Evolutionary conservation across 2,329 filamentous ascomycete species (phyloP).

Genomic region (Fusarium torreyae): DNA sequence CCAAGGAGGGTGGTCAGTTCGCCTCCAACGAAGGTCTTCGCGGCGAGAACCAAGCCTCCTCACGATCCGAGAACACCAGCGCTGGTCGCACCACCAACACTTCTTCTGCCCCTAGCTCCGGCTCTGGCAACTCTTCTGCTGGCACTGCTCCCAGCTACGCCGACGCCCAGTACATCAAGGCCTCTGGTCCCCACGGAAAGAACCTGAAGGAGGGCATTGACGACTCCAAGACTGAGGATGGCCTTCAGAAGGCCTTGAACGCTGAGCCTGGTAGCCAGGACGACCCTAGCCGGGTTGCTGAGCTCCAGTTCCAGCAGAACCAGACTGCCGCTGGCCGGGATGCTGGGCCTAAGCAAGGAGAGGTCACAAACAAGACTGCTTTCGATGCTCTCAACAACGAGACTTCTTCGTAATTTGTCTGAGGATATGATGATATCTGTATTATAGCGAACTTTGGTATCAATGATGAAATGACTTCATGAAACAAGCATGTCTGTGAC

Average conservation of each 20-base stretch:
- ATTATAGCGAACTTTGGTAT: conserved; percentile 23
- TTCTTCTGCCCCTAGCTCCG: conserved; percentile 17
- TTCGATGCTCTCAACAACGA: conserved; percentile 54
- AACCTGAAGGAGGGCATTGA: conserved; percentile 60
- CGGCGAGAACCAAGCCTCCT: conserved; percentile 40
- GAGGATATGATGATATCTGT: not conserved
- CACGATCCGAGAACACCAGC: conserved; percentile 18
- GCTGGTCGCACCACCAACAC: conserved; percentile 15
- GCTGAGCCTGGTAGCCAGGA: conserved; percentile 63
- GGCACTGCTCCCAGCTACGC: conserved; percentile 59
- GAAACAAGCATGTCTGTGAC: conserved; percentile 3
- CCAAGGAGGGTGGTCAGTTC: conserved; percentile 72
- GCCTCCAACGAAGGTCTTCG: conserved; percentile 68
- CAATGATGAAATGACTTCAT: conserved; percentile 39
- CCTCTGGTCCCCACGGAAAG: conserved; percentile 60
- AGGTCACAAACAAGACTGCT: conserved; percentile 47
- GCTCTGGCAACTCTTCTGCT: conserved; percentile 20
- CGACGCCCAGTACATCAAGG: conserved; percentile 52
- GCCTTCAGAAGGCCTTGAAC: conserved; percentile 57
- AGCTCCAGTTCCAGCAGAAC: conserved; percentile 57
- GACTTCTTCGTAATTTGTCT: conserved; percentile 45
- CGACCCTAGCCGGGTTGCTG: conserved; percentile 64
- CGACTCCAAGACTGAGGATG: conserved; percentile 54
- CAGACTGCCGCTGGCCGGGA: conserved; percentile 44
- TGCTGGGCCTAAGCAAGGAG: conserved; percentile 48